Percentiles rank a stretch among this genome's conserved stretches.
phyloP scores from a whole-genome alignment of 2,329 filamentous ascomycete species.

The Aspergillus tubingensis region DNA sequence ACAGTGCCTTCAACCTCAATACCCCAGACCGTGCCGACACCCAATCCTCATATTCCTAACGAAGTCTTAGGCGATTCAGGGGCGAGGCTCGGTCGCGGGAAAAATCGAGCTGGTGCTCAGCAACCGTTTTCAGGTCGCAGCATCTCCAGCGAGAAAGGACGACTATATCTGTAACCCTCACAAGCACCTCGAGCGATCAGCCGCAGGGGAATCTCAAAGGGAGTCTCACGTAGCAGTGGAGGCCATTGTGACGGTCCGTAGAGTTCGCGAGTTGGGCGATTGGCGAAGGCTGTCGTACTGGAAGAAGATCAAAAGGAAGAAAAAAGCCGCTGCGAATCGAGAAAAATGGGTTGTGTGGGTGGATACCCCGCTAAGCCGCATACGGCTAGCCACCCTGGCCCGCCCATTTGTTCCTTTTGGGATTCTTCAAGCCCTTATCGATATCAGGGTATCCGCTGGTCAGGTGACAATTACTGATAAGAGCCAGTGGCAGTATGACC shows the following conservation, averaged over 20 bases:
- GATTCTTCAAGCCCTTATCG: conserved; percentile 27
- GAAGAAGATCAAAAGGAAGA: conserved; percentile 28
- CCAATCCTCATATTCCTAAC: conserved; percentile 46
- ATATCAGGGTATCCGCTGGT: conserved; percentile 24
- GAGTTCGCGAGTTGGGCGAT: conserved; percentile 45
- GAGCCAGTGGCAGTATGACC: background rate
- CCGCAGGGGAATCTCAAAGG: conserved; percentile 37
- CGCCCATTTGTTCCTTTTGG: background rate
- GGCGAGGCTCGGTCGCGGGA: conserved; percentile 49
- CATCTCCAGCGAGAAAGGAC: conserved; percentile 76
- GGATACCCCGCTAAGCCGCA: conserved; percentile 25
- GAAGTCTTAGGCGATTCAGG: conserved; percentile 30
- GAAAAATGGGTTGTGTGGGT: conserved; percentile 40
- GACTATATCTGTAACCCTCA: conserved; percentile 70
- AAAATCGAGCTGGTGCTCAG: conserved; percentile 75
- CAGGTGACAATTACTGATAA: conserved; percentile 24
- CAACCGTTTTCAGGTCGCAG: conserved; percentile 39
- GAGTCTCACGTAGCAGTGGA: conserved; percentile 63
- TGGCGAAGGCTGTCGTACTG: conserved; percentile 40
- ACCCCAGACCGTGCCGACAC: conserved; percentile 66
- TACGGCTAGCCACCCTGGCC: conserved; percentile 7
- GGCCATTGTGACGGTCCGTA: conserved; percentile 58
- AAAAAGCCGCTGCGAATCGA: conserved; percentile 19
- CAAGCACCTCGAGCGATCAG: conserved; percentile 42
- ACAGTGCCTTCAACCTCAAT: conserved; percentile 71